Evolutionary conservation across 495 filamentous ascomycete genomes (phyloP).

Genomic region (Hyaloscypha finlandica): DNA sequence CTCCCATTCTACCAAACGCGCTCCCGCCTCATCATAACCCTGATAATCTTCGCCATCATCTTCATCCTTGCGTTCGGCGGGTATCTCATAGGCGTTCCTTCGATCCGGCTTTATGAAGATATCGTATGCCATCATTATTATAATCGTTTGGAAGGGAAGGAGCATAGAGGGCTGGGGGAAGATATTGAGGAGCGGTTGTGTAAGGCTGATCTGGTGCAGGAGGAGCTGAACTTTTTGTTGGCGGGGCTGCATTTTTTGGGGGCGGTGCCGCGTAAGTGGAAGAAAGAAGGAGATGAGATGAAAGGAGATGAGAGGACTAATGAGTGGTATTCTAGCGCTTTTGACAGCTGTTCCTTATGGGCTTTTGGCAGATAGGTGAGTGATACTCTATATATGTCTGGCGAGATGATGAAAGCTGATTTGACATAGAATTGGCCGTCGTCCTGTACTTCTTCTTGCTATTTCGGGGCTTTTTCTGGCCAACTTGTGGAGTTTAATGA

Average conservation of each 20-base stretch:
- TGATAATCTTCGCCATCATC: conserved; percentile 16
- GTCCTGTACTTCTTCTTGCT: conserved; percentile 19
- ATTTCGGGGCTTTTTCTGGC: conserved; percentile 19
- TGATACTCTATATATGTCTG: neutral
- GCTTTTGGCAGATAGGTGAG: conserved; percentile 43
- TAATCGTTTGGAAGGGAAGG: conserved; percentile 17
- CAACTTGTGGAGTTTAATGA: conserved; percentile 13
- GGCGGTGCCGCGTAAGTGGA: conserved; percentile 25
- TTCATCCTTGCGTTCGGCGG: conserved; percentile 20
- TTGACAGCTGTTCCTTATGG: conserved; percentile 40
- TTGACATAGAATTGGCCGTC: conserved; percentile 22
- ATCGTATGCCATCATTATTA: conserved; percentile 39
- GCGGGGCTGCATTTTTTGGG: conserved; percentile 30
- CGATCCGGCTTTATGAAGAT: conserved; percentile 43
- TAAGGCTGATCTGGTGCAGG: conserved; percentile 39
- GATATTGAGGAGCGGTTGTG: conserved; percentile 40
- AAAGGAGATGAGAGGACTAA: conserved; percentile 20
- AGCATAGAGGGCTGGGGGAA: conserved; percentile 16
- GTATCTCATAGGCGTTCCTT: conserved; percentile 14
- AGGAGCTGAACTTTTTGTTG: conserved; percentile 36
- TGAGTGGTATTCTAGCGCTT: conserved; percentile 32
- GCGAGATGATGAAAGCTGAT: neutral
- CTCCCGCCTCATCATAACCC: neutral
- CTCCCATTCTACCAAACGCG: neutral
- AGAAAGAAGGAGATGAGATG: neutral